A percentile compares a stretch with the other conserved stretches of the same genome.
Conservation (phyloP, 1,284 basidiomycete genomes). For the Bjerkandera adusta region DNA sequence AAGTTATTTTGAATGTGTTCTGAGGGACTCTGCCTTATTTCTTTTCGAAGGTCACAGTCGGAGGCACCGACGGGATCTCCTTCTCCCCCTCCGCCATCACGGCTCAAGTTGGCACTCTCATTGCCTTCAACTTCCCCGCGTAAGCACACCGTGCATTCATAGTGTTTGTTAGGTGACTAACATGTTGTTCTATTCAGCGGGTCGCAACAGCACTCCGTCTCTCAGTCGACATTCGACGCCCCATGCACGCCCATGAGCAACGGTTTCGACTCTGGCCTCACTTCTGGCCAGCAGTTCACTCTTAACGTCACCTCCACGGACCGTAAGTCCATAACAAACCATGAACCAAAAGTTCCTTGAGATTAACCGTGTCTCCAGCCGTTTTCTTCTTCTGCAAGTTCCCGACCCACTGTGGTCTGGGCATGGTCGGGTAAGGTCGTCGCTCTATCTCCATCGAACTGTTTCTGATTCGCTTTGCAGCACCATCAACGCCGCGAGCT, state of each 20-base stretch:
- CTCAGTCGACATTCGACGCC: conserved; percentile 16
- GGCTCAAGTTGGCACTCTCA: conserved; percentile 43
- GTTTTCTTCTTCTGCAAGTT: conserved; percentile 70
- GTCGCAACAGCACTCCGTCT: conserved; percentile 18
- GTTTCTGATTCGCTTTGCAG: conserved; percentile 16
- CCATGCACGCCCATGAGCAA: conserved; percentile 15
- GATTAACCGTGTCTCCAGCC: conserved; percentile 37
- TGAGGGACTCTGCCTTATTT: neutral
- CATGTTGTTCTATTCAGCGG: neutral
- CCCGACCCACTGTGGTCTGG: conserved; percentile 49
- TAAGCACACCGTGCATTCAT: conserved; percentile 34
- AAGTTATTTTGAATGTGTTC: neutral
- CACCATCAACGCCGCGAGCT: conserved; percentile 59
- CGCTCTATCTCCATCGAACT: neutral
- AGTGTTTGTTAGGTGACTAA: too few species aligned
- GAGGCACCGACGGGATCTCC: conserved; percentile 33
- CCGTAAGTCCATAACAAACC: conserved; percentile 40
- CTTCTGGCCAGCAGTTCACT: conserved; percentile 7
- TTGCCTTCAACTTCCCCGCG: conserved; percentile 55
- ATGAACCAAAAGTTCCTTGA: too few species aligned
- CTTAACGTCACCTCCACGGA: conserved; percentile 28
- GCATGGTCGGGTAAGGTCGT: conserved; percentile 51
- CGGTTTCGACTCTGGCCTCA: conserved; percentile 17
- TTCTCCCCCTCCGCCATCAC: conserved; percentile 47
- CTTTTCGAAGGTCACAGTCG: conserved; percentile 43